Conservation (phyloP, 2,329 filamentous ascomycete genomes). For the Verticillium isaacii region DNA sequence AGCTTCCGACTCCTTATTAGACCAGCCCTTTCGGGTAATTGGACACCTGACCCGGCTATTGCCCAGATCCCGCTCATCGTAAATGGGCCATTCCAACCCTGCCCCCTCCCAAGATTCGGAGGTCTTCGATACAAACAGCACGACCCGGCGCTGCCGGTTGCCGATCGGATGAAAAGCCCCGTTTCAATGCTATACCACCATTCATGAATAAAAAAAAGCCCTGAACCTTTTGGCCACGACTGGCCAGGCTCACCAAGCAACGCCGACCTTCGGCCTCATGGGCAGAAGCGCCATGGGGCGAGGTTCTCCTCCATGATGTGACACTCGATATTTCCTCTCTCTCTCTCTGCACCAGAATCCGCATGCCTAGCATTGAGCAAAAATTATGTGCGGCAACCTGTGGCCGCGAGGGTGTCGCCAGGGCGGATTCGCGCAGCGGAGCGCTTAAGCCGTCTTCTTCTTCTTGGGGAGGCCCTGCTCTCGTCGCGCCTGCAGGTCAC, state of each 20-base stretch:
- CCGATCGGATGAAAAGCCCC: background rate
- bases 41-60: background rate
- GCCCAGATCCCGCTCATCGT: background rate
- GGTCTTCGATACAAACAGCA: background rate
- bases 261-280: background rate
- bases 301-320: background rate
- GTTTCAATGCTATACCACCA: background rate
- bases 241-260: background rate
- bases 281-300: background rate
- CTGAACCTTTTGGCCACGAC: background rate
- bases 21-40: background rate
- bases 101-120: background rate
- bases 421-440: background rate
- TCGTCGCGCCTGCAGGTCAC: constrained; percentile 66
- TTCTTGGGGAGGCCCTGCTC: constrained; percentile 47
- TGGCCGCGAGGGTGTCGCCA: background rate
- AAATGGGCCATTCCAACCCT: background rate
- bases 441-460: constrained; percentile 17
- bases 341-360: background rate
- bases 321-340: background rate
- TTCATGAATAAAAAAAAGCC: background rate
- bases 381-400: background rate
- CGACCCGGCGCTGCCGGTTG: background rate
- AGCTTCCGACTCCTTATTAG: background rate
- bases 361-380: background rate